These are phyloP conservation scores for Umbellularia californica DNA, from an alignment of 164 flowering plant genomes.

Conservation along the genomic window DNA sequence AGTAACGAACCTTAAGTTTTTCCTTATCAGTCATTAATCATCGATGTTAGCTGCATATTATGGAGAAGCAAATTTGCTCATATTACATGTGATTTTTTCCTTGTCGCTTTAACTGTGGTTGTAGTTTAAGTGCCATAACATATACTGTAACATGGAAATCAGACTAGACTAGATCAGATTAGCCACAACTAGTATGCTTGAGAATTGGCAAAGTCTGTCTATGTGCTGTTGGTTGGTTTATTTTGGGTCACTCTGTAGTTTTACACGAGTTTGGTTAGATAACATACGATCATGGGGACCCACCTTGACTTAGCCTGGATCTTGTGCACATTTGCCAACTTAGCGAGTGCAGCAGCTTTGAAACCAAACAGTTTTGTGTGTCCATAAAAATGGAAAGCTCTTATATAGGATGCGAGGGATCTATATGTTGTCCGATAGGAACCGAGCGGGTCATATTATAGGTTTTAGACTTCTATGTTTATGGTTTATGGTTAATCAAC, in stretches of 20 bases:
- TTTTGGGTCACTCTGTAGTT: too few relatives aligned
- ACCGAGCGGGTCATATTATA: background rate
- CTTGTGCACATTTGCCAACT: background rate
- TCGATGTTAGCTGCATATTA: background rate
- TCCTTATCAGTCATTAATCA: background rate
- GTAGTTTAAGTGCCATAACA: background rate
- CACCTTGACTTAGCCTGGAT: background rate
- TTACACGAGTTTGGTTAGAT: too few relatives aligned
- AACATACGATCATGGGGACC: background rate
- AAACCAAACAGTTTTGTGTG: background rate
- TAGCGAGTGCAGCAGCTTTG: background rate
- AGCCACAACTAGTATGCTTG: too few relatives aligned
- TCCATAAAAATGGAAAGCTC: background rate
- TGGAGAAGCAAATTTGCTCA: background rate
- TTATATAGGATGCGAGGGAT: background rate
- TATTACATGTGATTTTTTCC: too few relatives aligned
- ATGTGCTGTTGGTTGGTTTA: too few relatives aligned
- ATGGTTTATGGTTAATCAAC: background rate
- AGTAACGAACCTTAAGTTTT: constrained; percentile 12
- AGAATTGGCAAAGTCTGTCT: too few relatives aligned
- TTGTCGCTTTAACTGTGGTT: background rate
- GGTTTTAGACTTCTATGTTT: background rate
- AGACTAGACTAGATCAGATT: too few relatives aligned
- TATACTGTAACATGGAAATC: background rate
- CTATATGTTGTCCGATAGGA: background rate